These are phyloP conservation scores for Cyathus striatus DNA, from an alignment of 768 basidiomycete species.

Conservation along the genomic window DNA sequence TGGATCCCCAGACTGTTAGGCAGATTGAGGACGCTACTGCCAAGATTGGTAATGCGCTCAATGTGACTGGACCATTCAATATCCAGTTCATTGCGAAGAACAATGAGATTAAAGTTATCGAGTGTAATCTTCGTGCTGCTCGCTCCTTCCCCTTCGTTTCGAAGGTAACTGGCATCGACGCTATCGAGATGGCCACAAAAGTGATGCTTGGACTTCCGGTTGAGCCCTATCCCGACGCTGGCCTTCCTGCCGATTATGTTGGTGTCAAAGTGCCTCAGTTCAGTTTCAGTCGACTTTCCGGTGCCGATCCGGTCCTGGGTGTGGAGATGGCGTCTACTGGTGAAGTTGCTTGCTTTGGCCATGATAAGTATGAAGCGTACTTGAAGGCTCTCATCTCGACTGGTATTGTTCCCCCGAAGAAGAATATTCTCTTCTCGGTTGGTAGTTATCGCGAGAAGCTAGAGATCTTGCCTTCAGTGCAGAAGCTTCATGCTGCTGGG, in stretches of 20 bases:
- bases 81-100: constrained; percentile 99
- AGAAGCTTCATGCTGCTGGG: constrained; percentile 89
- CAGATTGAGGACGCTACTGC: constrained; percentile 96
- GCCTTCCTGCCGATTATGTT: constrained; percentile 89
- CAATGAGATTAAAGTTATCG: constrained; percentile 99
- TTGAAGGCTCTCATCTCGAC: constrained; percentile 96
- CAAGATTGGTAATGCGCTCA: constrained; percentile 96
- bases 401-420: constrained; percentile 91
- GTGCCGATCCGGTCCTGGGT: constrained; percentile 95
- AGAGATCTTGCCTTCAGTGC: constrained; percentile 91
- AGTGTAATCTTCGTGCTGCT: constrained; percentile 96
- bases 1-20: constrained; percentile 93
- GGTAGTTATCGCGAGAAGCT: constrained; percentile 97
- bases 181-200: constrained; percentile 98
- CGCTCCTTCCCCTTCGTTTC: constrained; percentile 99
- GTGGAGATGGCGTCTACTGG: constrained; percentile 99
- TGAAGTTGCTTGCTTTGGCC: constrained; percentile 98
- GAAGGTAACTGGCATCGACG: constrained; percentile 96
- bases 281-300: constrained; percentile 93
- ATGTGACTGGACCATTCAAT: constrained; percentile 98
- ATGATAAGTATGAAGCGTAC: constrained; percentile 97
- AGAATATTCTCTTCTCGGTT: constrained; percentile 95
- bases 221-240: constrained; percentile 84
- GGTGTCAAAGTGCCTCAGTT: constrained; percentile 99
- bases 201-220: constrained; percentile 93